Percentiles rank a stretch among this genome's conserved stretches.
Conservation (phyloP, 2,329 filamentous ascomycete species). For the Clarireedia homoeocarpa region DNA sequence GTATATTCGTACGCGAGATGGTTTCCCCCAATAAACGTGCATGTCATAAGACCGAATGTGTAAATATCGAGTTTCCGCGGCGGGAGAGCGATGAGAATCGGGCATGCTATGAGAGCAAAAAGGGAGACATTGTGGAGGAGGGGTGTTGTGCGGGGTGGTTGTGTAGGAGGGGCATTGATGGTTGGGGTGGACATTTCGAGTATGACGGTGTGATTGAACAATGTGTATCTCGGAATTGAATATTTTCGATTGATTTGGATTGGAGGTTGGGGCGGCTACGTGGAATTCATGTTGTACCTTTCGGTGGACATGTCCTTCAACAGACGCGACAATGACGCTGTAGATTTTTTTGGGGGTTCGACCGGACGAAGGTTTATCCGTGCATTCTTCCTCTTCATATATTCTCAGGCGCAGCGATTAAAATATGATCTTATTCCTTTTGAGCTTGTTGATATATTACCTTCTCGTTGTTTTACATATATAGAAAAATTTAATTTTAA, state of each 20-base stretch:
- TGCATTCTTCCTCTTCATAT: too few species aligned
- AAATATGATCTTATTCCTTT: too few species aligned
- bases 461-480: too few species aligned
- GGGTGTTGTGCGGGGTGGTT: conserved; percentile 3
- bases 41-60: conserved; percentile 44
- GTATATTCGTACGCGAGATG: conserved; percentile 26
- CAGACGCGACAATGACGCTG: neutral
- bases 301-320: neutral
- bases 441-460: too few species aligned
- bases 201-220: neutral
- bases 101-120: conserved; percentile 42
- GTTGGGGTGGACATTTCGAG: neutral
- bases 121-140: conserved; percentile 31
- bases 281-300: neutral
- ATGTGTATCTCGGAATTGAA: neutral
- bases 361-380: conserved; percentile 1
- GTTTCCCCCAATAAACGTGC: conserved; percentile 26
- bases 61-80: conserved; percentile 56
- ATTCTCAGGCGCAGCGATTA: too few species aligned
- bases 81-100: conserved; percentile 46
- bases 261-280: neutral
- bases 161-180: neutral
- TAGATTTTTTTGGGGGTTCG: neutral
- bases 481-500: too few species aligned
- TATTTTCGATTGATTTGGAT: too few species aligned